Conservation (phyloP, 768 basidiomycete genomes). For the Podaxis carcinomalis region DNA sequence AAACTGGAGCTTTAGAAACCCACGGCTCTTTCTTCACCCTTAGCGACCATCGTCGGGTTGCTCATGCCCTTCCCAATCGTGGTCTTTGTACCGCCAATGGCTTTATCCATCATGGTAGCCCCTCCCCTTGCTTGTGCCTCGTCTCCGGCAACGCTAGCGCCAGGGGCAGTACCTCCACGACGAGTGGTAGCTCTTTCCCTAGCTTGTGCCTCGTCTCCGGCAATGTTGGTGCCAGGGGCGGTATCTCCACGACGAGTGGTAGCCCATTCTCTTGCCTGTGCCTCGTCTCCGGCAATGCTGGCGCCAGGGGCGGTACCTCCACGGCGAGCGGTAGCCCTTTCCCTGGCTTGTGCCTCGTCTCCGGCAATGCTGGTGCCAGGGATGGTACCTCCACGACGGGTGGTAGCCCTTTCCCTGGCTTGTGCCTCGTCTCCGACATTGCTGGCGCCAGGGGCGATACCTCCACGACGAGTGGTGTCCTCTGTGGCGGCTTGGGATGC, state of each 20-base stretch:
- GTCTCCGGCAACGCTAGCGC: not conserved
- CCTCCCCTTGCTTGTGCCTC: not conserved
- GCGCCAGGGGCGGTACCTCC: not conserved
- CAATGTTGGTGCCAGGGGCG: not conserved
- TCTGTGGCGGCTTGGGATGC: not conserved
- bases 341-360: not conserved
- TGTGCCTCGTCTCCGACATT: not conserved
- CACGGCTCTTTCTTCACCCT: not conserved
- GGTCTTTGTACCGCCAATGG: not conserved
- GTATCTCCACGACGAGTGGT: not conserved
- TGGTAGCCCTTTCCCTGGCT: not conserved
- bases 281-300: not conserved
- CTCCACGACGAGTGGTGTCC: not conserved
- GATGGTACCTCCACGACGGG: not conserved
- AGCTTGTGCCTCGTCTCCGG: not conserved
- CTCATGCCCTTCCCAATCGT: not conserved
- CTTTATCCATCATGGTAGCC: not conserved
- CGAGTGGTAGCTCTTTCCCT: not conserved
- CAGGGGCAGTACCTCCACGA: not conserved
- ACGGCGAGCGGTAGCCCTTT: not conserved
- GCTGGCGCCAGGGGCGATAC: not conserved
- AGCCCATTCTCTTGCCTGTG: not conserved
- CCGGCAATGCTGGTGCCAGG: not conserved
- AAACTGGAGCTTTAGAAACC: not conserved
- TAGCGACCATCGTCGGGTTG: not conserved